Conservation (phyloP, 176 grass and related monocot species). For the Luzula sylvatica region DNA sequence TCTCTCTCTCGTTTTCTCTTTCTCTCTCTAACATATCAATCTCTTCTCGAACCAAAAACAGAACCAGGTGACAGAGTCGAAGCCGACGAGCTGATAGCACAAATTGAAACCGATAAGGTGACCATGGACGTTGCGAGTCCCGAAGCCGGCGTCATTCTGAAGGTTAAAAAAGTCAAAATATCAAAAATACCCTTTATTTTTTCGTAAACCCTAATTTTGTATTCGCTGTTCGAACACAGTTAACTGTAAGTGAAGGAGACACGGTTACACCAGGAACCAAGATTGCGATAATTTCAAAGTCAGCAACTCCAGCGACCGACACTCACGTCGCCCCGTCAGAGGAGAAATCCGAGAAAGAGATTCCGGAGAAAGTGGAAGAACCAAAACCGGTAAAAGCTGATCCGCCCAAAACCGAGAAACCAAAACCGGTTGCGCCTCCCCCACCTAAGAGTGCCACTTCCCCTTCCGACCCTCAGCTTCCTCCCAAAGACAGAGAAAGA, state of each 20-base stretch:
- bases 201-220: neutral
- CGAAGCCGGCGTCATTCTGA: slow-evolving; percentile 72
- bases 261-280: slow-evolving; percentile 92
- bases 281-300: slow-evolving; percentile 92
- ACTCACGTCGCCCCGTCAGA: slow-evolving; percentile 93
- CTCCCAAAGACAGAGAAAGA: slow-evolving; percentile 90
- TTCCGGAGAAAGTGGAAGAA: slow-evolving; percentile 34
- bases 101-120: slow-evolving; percentile 99
- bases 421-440: slow-evolving; percentile 36
- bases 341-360: slow-evolving; percentile 48
- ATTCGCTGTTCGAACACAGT: too few species aligned
- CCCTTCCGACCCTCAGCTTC: slow-evolving; percentile 85
- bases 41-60: slow-evolving; percentile 23
- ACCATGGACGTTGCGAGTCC: slow-evolving; percentile 92
- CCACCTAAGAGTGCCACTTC: slow-evolving; percentile 35
- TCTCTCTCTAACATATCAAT: neutral
- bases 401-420: slow-evolving; percentile 33
- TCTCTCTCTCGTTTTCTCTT: neutral
- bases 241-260: slow-evolving; percentile 78
- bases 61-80: slow-evolving; percentile 82
- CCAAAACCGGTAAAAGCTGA: slow-evolving; percentile 36
- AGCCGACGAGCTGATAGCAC: slow-evolving; percentile 84
- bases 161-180: slow-evolving; percentile 28
- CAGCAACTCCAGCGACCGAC: slow-evolving; percentile 46
- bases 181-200: too few species aligned